A percentile compares a stretch with the other conserved stretches of the same genome.
Conservation (phyloP, 306 rosid species). For the Rosa chinensis region DNA sequence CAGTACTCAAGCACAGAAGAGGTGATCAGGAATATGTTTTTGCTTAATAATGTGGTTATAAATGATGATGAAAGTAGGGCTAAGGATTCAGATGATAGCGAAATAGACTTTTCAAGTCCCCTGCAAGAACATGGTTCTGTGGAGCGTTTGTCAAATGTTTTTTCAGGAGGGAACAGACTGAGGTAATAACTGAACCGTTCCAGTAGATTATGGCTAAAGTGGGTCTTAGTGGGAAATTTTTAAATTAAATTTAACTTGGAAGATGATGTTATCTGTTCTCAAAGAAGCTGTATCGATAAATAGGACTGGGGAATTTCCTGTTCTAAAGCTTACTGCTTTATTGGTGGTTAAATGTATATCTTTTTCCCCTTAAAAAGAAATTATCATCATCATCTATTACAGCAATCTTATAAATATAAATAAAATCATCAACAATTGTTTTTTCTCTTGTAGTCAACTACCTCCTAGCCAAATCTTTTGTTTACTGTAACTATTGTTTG, state of each 20-base stretch:
- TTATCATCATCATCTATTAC: not conserved
- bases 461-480: not conserved
- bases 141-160: slow-evolving; percentile 37
- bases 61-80: slow-evolving; percentile 51
- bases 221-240: not conserved
- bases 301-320: not conserved
- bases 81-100: slow-evolving; percentile 69
- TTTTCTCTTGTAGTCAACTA: not conserved
- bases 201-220: slow-evolving; percentile 2
- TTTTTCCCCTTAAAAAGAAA: not conserved
- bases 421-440: not conserved
- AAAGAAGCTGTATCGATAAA: not conserved
- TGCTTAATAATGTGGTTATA: slow-evolving; percentile 10
- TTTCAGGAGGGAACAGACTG: slow-evolving; percentile 41
- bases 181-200: slow-evolving; percentile 44
- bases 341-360: not conserved
- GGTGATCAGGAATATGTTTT: no score
- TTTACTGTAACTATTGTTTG: not conserved
- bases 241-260: not conserved
- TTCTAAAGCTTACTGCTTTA: not conserved
- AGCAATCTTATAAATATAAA: not conserved
- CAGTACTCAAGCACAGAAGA: no score
- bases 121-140: slow-evolving; percentile 37
- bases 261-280: not conserved
- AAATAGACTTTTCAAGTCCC: slow-evolving; percentile 41